These are phyloP conservation scores for Nemania sp. DNA, from an alignment of 2,329 filamentous ascomycete genomes.

Conservation along the genomic window DNA sequence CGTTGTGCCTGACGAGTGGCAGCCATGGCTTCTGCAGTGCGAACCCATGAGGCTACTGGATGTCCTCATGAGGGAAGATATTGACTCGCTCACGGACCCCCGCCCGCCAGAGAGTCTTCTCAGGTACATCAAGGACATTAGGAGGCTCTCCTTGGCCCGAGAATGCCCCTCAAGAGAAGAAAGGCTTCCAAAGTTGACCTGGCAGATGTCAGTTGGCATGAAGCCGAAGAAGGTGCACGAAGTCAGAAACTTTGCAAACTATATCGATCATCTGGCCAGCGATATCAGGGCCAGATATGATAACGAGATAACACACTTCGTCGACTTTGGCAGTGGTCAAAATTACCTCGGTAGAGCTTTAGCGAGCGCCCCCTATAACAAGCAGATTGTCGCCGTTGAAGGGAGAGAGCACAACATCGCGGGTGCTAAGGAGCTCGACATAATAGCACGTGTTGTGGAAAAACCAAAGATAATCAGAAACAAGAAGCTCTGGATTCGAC, in stretches of 20 bases:
- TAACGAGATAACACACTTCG: constrained; percentile 75
- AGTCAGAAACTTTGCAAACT: constrained; percentile 87
- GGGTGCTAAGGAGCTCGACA: constrained; percentile 81
- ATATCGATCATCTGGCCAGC: constrained; percentile 66
- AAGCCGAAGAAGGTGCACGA: constrained; percentile 95
- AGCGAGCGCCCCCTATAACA: constrained; percentile 83
- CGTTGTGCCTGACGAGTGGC: constrained; percentile 80
- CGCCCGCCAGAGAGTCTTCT: constrained; percentile 62
- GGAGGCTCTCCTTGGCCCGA: constrained; percentile 69
- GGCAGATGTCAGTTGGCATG: constrained; percentile 84
- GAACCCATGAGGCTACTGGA: constrained; percentile 79
- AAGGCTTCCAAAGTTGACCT: constrained; percentile 63
- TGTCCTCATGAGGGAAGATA: constrained; percentile 77
- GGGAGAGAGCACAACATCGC: constrained; percentile 83
- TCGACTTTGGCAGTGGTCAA: constrained; percentile 95
- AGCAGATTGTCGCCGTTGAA: constrained; percentile 88
- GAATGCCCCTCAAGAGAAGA: constrained; percentile 55
- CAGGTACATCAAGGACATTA: constrained; percentile 72
- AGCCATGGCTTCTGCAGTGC: constrained; percentile 71
- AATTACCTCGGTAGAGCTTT: constrained; percentile 92
- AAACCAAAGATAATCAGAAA: constrained; percentile 77
- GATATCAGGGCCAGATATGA: constrained; percentile 63
- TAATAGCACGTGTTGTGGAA: constrained; percentile 76
- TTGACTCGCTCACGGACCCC: constrained; percentile 49
- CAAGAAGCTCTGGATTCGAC: constrained; percentile 74